Conservation (phyloP, 805 yeast genomes). For the Kuraishia cidri region DNA sequence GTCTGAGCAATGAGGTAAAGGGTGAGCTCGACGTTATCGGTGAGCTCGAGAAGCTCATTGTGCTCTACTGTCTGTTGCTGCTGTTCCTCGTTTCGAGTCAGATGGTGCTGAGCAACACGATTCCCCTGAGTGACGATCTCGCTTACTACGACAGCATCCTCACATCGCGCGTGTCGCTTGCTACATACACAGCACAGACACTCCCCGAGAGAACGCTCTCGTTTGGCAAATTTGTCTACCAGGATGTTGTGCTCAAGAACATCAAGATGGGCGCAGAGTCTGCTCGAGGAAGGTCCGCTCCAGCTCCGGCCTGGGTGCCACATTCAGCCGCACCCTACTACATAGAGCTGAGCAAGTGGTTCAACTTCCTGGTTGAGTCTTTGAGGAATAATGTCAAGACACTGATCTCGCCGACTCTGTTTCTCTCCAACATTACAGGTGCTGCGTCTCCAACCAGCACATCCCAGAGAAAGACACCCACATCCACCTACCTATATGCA, state of each 20-base stretch:
- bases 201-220: slow-evolving; percentile 17
- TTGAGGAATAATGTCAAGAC: not conserved
- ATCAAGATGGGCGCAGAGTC: slow-evolving; percentile 8
- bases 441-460: no score
- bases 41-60: slow-evolving; percentile 12
- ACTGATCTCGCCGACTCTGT: not conserved
- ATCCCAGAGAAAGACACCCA: no score
- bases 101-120: slow-evolving; percentile 26
- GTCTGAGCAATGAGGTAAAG: not conserved
- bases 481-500: no score
- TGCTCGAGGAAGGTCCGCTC: slow-evolving; percentile 6
- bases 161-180: slow-evolving; percentile 19
- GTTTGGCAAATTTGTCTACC: slow-evolving; percentile 9
- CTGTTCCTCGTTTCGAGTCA: slow-evolving; percentile 11
- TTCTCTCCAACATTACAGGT: not conserved
- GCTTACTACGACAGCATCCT: slow-evolving; percentile 34
- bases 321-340: slow-evolving; percentile 1
- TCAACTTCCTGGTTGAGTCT: not conserved
- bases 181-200: slow-evolving; percentile 30
- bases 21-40: slow-evolving; percentile 2
- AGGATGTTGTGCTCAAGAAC: slow-evolving; percentile 15
- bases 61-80: slow-evolving; percentile 12
- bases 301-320: slow-evolving; percentile 15
- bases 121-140: slow-evolving; percentile 33
- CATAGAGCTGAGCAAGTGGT: not conserved